Percentiles rank a stretch among this genome's conserved stretches.
Evolutionary conservation across 73 alveolate species (phyloP).

Genomic region (Paramecium biaurelia): DNA sequence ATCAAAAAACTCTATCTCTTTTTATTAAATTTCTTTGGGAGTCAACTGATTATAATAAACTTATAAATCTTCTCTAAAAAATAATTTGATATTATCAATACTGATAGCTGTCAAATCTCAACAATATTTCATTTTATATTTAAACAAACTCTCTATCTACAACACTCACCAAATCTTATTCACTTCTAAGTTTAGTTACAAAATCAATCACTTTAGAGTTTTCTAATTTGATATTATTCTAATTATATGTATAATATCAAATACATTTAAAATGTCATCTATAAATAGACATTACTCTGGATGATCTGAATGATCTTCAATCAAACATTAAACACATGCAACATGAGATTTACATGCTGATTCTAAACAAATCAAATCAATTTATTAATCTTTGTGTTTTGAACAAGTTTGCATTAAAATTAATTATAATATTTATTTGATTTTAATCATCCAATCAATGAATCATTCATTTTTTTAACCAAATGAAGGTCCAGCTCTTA

Average conservation of each 20-base stretch:
- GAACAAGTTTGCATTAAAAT: neutral
- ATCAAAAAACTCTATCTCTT: neutral
- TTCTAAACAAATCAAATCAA: neutral
- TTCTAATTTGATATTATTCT: neutral
- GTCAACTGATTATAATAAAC: neutral
- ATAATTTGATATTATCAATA: neutral
- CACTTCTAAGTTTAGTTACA: neutral
- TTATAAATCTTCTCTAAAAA: neutral
- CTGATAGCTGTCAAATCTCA: neutral
- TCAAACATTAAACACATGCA: conserved; percentile 27
- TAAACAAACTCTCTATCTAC: neutral
- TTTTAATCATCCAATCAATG: neutral
- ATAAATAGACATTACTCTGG: neutral
- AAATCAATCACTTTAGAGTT: neutral
- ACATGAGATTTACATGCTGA: neutral
- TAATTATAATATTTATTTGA: neutral
- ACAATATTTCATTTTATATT: neutral
- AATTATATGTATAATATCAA: neutral
- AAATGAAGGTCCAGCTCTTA: conserved; percentile 53
- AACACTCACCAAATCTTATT: neutral
- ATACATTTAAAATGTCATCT: conserved; percentile 23
- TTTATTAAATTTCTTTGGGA: neutral
- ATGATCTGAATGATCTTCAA: conserved; percentile 48
- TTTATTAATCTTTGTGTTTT: neutral
- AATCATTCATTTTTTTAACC: conserved; percentile 51